A percentile compares a stretch with the other conserved stretches of the same genome.
These are phyloP conservation scores for Syzygium malaccense DNA, from an alignment of 441 rosid species.

Conservation along the genomic window DNA sequence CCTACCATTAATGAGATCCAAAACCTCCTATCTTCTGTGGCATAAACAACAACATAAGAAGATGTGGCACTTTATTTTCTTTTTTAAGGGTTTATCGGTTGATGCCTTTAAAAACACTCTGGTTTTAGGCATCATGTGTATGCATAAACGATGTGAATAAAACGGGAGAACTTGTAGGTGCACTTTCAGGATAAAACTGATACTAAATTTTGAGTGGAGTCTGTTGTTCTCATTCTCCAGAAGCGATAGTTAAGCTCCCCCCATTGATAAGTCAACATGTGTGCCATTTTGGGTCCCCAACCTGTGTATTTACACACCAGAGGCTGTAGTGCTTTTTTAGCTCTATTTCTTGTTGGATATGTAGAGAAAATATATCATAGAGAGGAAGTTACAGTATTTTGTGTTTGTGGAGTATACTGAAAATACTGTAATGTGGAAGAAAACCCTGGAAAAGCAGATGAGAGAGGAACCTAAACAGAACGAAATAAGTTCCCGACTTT, in stretches of 20 bases:
- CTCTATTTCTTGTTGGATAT: background rate
- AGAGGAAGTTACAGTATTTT: background rate
- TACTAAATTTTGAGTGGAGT: background rate
- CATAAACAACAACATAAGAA: background rate
- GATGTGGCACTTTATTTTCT: background rate
- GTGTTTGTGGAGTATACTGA: background rate
- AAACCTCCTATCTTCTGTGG: background rate
- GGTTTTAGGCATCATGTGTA: background rate
- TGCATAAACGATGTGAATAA: background rate
- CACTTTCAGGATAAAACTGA: background rate
- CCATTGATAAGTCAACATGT: background rate
- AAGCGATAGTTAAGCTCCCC: background rate
- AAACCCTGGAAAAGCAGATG: background rate
- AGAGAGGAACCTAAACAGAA: background rate
- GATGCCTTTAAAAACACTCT: background rate
- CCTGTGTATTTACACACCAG: background rate
- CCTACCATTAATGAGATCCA: background rate
- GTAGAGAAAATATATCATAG: background rate
- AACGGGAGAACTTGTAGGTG: background rate
- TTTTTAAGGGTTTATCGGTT: background rate
- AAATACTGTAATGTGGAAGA: background rate
- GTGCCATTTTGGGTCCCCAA: background rate
- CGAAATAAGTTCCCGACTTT: background rate
- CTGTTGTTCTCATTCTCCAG: background rate
- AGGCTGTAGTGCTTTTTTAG: background rate